Percentiles rank a stretch among this genome's conserved stretches.
Evolutionary conservation across 2,329 filamentous ascomycete genomes (phyloP).

Genomic region (Ceratocystis papillata): DNA sequence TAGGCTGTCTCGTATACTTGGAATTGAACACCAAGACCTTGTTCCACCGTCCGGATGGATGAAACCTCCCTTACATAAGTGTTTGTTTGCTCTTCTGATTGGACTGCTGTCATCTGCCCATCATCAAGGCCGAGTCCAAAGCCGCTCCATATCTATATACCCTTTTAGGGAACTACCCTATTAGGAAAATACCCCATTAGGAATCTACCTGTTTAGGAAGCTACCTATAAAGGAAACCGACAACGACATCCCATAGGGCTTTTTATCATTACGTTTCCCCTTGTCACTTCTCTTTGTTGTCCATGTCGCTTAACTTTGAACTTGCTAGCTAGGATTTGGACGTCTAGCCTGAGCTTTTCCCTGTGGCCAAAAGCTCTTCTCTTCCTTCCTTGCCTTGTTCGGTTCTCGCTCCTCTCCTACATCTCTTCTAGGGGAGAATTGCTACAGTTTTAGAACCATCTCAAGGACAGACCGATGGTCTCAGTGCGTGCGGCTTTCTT

Average conservation of each 20-base stretch:
- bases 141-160: background rate
- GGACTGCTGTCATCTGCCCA: background rate
- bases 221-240: background rate
- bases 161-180: background rate
- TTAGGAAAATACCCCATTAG: background rate
- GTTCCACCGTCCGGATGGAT: no score
- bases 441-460: background rate
- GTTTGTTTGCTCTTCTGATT: background rate
- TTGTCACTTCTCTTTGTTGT: background rate
- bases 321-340: background rate
- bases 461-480: conserved; percentile 5
- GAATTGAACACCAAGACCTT: no score
- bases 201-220: background rate
- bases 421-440: background rate
- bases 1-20: background rate
- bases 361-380: background rate
- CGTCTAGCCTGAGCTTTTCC: background rate
- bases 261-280: background rate
- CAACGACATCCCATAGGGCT: background rate
- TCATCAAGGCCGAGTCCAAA: background rate
- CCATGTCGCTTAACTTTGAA: background rate
- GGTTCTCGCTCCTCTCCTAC: background rate
- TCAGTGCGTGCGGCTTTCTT: conserved; percentile 4
- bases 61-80: no score
- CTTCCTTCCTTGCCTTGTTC: conserved; percentile 1